Evolutionary conservation across 2,329 filamentous ascomycete genomes (phyloP).

Genomic region (Fusarium mangiferae): DNA sequence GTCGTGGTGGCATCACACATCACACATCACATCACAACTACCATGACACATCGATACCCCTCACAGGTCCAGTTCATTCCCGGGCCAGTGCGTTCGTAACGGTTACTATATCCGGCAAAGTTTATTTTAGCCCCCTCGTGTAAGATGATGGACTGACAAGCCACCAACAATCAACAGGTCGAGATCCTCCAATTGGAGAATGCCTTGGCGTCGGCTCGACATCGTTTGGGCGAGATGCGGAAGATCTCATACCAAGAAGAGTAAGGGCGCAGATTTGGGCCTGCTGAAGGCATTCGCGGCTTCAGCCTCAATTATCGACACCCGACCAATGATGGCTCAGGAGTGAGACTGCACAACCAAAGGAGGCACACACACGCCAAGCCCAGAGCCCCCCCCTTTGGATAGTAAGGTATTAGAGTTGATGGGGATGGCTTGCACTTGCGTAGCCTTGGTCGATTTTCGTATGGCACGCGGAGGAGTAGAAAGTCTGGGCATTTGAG

Average conservation of each 20-base stretch:
- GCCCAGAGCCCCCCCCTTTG: background rate
- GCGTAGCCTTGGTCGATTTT: background rate
- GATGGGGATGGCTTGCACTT: slow-evolving; percentile 16
- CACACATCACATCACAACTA: background rate
- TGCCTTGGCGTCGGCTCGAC: slow-evolving; percentile 78
- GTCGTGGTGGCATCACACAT: slow-evolving; percentile 3
- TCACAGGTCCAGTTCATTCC: slow-evolving; percentile 9
- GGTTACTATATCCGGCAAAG: slow-evolving; percentile 35
- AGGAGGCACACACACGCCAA: background rate
- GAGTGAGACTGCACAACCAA: background rate
- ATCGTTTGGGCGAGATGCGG: slow-evolving; percentile 93
- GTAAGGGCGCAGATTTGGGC: slow-evolving; percentile 42
- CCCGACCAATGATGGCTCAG: background rate
- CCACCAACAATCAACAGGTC: slow-evolving; percentile 71
- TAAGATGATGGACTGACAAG: slow-evolving; percentile 31
- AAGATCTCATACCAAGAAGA: slow-evolving; percentile 95
- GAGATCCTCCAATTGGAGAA: slow-evolving; percentile 98
- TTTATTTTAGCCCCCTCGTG: background rate
- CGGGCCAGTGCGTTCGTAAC: slow-evolving; percentile 29
- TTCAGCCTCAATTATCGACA: slow-evolving; percentile 1
- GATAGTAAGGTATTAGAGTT: slow-evolving; percentile 2
- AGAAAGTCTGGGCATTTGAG: background rate
- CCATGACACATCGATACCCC: background rate
- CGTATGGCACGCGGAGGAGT: background rate
- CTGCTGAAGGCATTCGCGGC: slow-evolving; percentile 6